phyloP scores from a whole-genome alignment of 2,329 filamentous ascomycete genomes.

The Rhexocercosporidium sp. region DNA sequence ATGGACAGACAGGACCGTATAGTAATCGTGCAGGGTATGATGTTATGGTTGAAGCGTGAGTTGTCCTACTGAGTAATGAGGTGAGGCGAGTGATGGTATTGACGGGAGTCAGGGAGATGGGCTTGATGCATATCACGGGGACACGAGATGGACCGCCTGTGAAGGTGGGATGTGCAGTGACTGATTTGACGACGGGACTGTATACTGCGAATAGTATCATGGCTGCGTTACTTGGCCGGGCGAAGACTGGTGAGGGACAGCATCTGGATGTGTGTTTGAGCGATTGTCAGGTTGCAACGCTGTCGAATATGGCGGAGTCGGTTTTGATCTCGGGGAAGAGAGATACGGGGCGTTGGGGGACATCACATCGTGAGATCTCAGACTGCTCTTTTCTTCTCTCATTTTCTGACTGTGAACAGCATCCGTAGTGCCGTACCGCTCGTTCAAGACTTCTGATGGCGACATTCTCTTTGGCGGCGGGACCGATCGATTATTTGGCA shows the following conservation, averaged over 20 bases:
- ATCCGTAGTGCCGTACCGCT: slow-evolving; percentile 91
- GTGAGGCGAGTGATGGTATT: neutral
- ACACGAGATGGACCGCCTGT: slow-evolving; percentile 84
- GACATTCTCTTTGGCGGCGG: slow-evolving; percentile 70
- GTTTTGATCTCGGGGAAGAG: slow-evolving; percentile 83
- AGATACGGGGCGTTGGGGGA: slow-evolving; percentile 90
- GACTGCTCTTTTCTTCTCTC: neutral
- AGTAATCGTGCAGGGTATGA: slow-evolving; percentile 88
- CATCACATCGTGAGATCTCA: slow-evolving; percentile 75
- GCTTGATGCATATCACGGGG: slow-evolving; percentile 96
- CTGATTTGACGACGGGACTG: slow-evolving; percentile 88
- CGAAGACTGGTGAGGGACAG: slow-evolving; percentile 77
- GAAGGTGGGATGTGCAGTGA: slow-evolving; percentile 95
- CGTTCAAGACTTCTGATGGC: slow-evolving; percentile 73
- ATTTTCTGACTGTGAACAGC: slow-evolving; percentile 52
- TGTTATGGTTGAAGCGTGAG: slow-evolving; percentile 89
- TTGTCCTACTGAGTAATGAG: neutral
- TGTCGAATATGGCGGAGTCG: slow-evolving; percentile 91
- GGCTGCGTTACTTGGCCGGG: slow-evolving; percentile 79
- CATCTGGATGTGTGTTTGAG: slow-evolving; percentile 88
- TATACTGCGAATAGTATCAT: slow-evolving; percentile 95
- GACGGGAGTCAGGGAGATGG: slow-evolving; percentile 66
- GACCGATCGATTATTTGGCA: slow-evolving; percentile 69
- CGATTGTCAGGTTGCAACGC: slow-evolving; percentile 89
- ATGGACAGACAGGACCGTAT: slow-evolving; percentile 92